phyloP scores from a whole-genome alignment of 805 yeast species.

The Sugiyamaella americana region DNA sequence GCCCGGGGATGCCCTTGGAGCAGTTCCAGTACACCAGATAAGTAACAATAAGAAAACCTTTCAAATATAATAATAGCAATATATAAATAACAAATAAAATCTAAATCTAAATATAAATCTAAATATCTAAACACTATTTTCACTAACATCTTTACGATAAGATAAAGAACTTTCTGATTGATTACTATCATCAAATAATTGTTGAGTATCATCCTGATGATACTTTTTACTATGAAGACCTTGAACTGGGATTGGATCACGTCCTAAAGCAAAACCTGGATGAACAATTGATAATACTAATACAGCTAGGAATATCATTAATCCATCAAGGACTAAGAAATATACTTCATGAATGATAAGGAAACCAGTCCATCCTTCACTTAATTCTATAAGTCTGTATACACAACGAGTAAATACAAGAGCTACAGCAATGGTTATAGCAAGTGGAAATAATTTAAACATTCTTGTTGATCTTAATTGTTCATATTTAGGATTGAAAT shows the following conservation, averaged over 20 bases:
- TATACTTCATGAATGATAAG: slow-evolving; percentile 56
- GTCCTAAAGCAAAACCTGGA: slow-evolving; percentile 58
- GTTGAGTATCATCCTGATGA: background rate
- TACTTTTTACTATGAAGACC: slow-evolving; percentile 13
- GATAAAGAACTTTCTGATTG: no score
- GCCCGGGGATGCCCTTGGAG: no score
- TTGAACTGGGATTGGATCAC: slow-evolving; percentile 19
- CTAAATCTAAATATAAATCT: no score
- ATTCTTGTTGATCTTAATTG: slow-evolving; percentile 9
- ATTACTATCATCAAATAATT: no score
- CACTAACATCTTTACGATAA: no score
- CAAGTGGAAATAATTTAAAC: slow-evolving; percentile 13
- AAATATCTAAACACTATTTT: no score
- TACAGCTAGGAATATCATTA: slow-evolving; percentile 51
- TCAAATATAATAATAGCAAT: no score
- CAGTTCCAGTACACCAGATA: no score
- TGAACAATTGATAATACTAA: slow-evolving; percentile 47
- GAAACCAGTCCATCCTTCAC: slow-evolving; percentile 65
- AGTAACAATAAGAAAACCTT: no score
- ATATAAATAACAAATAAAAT: no score
- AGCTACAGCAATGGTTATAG: slow-evolving; percentile 20
- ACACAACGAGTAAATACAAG: slow-evolving; percentile 42
- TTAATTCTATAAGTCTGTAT: slow-evolving; percentile 67
- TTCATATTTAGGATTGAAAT: slow-evolving; percentile 13
- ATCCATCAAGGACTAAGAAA: slow-evolving; percentile 54